Base-by-base conservation (phyloP, 2,329 filamentous ascomycete genomes). In the Aspergillus sp. region DNA sequence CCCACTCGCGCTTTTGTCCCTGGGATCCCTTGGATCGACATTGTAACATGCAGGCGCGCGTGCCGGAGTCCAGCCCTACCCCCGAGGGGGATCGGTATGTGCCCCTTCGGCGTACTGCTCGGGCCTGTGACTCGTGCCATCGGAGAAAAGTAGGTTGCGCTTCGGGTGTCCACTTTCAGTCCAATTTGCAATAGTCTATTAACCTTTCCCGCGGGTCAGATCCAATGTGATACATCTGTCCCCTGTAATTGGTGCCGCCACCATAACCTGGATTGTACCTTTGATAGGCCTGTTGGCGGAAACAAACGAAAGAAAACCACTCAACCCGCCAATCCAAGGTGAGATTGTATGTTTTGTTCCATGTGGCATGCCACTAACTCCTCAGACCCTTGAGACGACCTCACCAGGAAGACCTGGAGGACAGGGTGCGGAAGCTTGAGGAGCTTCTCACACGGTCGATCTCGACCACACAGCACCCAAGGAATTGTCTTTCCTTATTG, bases 171-270 rank as follows among this genome's bases (percentile, higher is more conserved):
- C 12, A 25, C n/a, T 12, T 13, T 45, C 15, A 7, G 25, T 17
- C 45, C n/a, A 9, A 9, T 13, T 47, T 21, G 39, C 39, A 21
- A 30, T 36, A 36, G 10, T 36, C 5, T 13, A 53, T 45, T 45
- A 13, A 45, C 41, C 19, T 12, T 9, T 12, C 17, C 51, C 51
- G 28, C 21, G n/a, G 17, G 25, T 28, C 25, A 55, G 53, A 55
- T 55, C 39, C 53, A 55, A 41, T 55, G 53, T 43, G 53, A 55
- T 30, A 17, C 53, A 12, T 47, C 39, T 13, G 28, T 47, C 6
- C 53, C 53, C 6, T 55, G 53, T 32, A 55, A 55, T 21, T 55
- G 53, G 53, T 55, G 53, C 25, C 53, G 53, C 39, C 53, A 55
- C 25, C 53, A 55, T 43, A 45, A 55, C 9, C 39, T 55, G 25